Evolutionary conservation across 129 eudicot genomes (phyloP), one percentile per base, ranked within the genome.

Genomic region (sunflower (Helianthus annuus)): DNA sequence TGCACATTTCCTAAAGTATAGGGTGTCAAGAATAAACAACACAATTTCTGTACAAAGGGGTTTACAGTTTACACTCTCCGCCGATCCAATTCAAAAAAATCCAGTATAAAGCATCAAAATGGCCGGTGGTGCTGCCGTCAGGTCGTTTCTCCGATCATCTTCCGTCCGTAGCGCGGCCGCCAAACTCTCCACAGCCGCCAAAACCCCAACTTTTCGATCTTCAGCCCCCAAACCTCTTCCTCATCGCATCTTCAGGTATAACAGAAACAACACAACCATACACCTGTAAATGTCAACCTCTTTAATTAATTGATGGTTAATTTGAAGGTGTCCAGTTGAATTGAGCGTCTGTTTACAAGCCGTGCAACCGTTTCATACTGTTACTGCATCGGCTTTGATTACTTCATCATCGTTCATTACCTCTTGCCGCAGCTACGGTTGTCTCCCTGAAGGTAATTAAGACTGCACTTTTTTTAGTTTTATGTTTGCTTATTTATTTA

Each of bases 331-430:
- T 53, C 97, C 96, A 12, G 89, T 65, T 71, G 96, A 92, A 71
- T 15, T 89, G 89, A 84, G 96, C 68, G 88, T 75, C 19, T 90
- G 93, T 78, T 14, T 85, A 80, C 85, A 76, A 46, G 80, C 89
- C 49, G 42, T 88, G 87, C 97, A 82, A 72, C 96, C 96, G 7
- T 82, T 71, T 80, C 89, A 84, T 81, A 75, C 91, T 0, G 91
- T 85, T 9, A 92, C 94, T 39, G 86, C 88, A 17, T 89, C 97
- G 38, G 96, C 87, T 4, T 79, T 88, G 71, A 86, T 89, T 91
- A 83, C 93, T 9, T 92, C 96, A 1, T 92, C 96, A 1, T 4
- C 83, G 86, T 89, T 86, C 49, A 65, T 78, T 12, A 77, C 79
- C 40, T 82, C 96, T 78, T 76, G 75, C 64, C 48, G 64, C 10